A percentile compares a stretch with the other conserved stretches of the same genome.
Conservation (phyloP, 1,139 yeast genomes). For the Candida albicans region DNA sequence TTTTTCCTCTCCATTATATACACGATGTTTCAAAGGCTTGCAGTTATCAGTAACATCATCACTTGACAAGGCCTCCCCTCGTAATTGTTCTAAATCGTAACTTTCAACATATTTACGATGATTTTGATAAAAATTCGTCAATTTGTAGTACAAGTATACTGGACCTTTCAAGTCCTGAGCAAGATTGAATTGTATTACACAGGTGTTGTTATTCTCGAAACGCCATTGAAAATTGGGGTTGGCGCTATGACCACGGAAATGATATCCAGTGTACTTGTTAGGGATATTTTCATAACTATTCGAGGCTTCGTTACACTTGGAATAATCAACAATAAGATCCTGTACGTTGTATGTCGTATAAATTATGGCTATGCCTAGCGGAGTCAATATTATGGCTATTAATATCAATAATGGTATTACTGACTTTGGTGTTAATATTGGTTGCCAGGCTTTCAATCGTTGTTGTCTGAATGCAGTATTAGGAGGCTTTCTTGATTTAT, state of each 20-base stretch:
- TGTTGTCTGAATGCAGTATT: conserved; percentile 80
- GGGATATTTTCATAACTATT: conserved; percentile 48
- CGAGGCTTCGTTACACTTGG: conserved; percentile 52
- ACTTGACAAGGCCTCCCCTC: conserved; percentile 56
- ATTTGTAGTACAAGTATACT: conserved; percentile 63
- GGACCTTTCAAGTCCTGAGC: conserved; percentile 62
- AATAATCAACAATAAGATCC: conserved; percentile 56
- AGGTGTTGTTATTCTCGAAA: conserved; percentile 38
- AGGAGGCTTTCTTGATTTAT: conserved; percentile 64
- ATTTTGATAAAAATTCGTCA: conserved; percentile 75
- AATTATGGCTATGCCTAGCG: conserved; percentile 69
- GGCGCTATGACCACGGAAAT: conserved; percentile 49
- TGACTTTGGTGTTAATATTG: conserved; percentile 73
- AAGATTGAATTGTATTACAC: conserved; percentile 58
- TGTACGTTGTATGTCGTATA: conserved; percentile 62
- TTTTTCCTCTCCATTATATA: conserved; percentile 35
- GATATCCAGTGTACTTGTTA: conserved; percentile 48
- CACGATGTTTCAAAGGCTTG: conserved; percentile 50
- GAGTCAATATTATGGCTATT: conserved; percentile 67
- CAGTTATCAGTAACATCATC: conserved; percentile 54
- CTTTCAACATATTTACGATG: conserved; percentile 77
- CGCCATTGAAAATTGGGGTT: conserved; percentile 57
- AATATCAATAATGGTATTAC: conserved; percentile 66
- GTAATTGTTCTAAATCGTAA: conserved; percentile 62
- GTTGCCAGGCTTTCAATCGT: conserved; percentile 80